Evolutionary conservation across 768 basidiomycete species (phyloP).

Genomic region (Mycena alexandri): DNA sequence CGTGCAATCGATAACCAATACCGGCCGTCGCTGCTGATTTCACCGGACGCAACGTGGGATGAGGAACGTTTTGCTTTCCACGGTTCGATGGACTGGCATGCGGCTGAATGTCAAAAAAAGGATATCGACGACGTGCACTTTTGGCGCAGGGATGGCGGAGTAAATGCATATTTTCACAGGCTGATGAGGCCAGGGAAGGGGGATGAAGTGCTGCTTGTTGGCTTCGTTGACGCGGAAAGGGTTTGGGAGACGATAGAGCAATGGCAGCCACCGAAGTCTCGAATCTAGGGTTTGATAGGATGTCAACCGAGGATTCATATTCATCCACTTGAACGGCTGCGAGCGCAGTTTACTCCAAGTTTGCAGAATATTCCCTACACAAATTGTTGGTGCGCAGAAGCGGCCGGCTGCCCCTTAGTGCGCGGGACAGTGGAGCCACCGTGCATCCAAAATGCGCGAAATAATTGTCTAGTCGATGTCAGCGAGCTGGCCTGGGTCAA

Average conservation of each 20-base stretch:
- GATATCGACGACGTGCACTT: conserved; percentile 21
- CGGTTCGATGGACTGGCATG: conserved; percentile 25
- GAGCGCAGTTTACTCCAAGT: too few relatives aligned
- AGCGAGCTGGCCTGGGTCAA: too few relatives aligned
- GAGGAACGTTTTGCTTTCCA: conserved; percentile 24
- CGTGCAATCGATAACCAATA: conserved; percentile 10
- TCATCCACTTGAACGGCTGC: too few relatives aligned
- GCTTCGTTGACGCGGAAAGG: conserved; percentile 13
- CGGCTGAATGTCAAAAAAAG: conserved; percentile 16
- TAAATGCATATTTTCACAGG: conserved; percentile 17
- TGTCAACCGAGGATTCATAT: too few relatives aligned
- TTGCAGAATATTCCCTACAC: too few relatives aligned
- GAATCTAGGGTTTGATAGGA: too few relatives aligned
- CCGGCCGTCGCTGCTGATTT: conserved; percentile 15
- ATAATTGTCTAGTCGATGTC: too few relatives aligned
- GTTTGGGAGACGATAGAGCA: conserved; percentile 7
- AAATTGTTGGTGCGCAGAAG: too few relatives aligned
- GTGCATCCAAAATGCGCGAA: too few relatives aligned
- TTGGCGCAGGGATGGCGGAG: conserved; percentile 11
- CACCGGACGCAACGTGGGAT: conserved; percentile 24
- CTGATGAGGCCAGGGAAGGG: conserved; percentile 28
- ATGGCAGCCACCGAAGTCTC: conserved; percentile 1
- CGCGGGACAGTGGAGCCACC: too few relatives aligned
- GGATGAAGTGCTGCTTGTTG: conserved; percentile 26
- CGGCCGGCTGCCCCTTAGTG: too few relatives aligned